These are phyloP conservation scores for Rhizophagus clarus DNA, from an alignment of 192 early-diverging fungal genomes.

Conservation along the genomic window DNA sequence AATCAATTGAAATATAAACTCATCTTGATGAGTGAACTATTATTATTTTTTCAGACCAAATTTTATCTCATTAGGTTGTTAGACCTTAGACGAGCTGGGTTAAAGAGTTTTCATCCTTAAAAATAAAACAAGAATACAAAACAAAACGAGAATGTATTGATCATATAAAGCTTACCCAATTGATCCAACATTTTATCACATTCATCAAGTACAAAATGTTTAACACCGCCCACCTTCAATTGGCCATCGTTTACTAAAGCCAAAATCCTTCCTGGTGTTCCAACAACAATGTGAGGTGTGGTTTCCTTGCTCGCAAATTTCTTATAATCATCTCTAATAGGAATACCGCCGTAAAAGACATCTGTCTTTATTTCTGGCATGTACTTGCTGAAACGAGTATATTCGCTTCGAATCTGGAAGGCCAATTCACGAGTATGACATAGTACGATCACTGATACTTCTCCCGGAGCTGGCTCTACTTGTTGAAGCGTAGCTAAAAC, in stretches of 20 bases:
- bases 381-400: conserved; percentile 94
- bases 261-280: conserved; percentile 93
- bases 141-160: not conserved
- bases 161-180: conserved; percentile 62
- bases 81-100: conserved; percentile 78
- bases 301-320: conserved; percentile 79
- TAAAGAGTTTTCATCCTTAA: conserved; percentile 47
- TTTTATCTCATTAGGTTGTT: conserved; percentile 46
- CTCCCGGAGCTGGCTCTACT: conserved; percentile 79
- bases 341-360: conserved; percentile 91
- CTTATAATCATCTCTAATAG: conserved; percentile 78
- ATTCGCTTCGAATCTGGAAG: conserved; percentile 98
- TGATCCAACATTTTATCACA: conserved; percentile 97
- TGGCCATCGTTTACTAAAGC: conserved; percentile 83
- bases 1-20: not conserved
- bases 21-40: not conserved
- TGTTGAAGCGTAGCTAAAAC: conserved; percentile 95
- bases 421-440: conserved; percentile 99
- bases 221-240: conserved; percentile 81
- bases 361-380: conserved; percentile 90
- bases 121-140: not conserved
- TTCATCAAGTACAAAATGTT: conserved; percentile 98
- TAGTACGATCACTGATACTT: conserved; percentile 87
- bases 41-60: conserved; percentile 33
- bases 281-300: conserved; percentile 95